These are phyloP conservation scores for Fraxinus greggii DNA, from an alignment of 305 asterid genomes.

Conservation along the genomic window DNA sequence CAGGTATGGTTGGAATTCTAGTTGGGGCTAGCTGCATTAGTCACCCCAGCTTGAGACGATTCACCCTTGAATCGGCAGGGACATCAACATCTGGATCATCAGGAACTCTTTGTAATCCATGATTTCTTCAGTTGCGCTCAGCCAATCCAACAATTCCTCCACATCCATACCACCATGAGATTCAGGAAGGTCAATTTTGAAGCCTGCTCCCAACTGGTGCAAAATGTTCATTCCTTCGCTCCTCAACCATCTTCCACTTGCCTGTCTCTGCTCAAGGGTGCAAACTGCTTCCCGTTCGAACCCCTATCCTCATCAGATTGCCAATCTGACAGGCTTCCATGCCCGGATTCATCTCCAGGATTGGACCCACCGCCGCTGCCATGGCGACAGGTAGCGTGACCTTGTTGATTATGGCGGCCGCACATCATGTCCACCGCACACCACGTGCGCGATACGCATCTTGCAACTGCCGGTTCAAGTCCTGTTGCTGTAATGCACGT, in stretches of 20 bases:
- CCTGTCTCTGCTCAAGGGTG: neutral
- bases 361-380: neutral
- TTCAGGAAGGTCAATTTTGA: neutral
- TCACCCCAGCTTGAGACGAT: neutral
- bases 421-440: neutral
- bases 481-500: neutral
- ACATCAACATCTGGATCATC: neutral
- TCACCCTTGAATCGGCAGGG: neutral
- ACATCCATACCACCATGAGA: neutral
- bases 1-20: neutral
- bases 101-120: neutral
- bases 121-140: neutral
- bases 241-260: neutral
- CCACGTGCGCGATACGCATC: neutral
- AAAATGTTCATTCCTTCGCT: neutral
- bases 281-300: neutral
- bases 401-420: neutral
- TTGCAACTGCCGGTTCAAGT: neutral
- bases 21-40: neutral
- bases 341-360: neutral
- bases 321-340: neutral
- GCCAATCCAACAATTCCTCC: neutral
- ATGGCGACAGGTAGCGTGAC: neutral
- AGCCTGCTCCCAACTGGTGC: neutral
- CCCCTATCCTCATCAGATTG: neutral